Conservation (phyloP, 1,284 basidiomycete species). For the Volvariella surrecta region DNA sequence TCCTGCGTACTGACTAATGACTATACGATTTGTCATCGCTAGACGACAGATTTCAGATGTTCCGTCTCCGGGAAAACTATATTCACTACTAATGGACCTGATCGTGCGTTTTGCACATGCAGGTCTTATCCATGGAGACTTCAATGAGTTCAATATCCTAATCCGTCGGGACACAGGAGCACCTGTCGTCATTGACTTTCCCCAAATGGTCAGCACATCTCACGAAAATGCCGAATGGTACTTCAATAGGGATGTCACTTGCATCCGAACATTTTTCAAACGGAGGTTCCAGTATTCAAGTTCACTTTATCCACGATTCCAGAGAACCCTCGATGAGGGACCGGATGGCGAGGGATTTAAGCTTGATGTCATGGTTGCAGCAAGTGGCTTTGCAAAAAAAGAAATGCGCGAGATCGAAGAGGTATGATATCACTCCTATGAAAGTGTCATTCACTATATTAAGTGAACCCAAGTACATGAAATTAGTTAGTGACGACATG, state of each 20-base stretch:
- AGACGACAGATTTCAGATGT: slow-evolving; percentile 87
- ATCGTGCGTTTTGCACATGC: slow-evolving; percentile 91
- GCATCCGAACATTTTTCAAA: slow-evolving; percentile 90
- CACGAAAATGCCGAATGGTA: slow-evolving; percentile 98
- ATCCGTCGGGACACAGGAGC: slow-evolving; percentile 77
- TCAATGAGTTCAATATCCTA: slow-evolving; percentile 99
- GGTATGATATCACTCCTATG: slow-evolving; percentile 35
- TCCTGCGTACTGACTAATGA: slow-evolving; percentile 5
- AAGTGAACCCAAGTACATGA: slow-evolving; percentile 36
- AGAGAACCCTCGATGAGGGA: slow-evolving; percentile 43
- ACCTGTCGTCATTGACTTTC: slow-evolving; percentile 96
- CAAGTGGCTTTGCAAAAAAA: slow-evolving; percentile 83
- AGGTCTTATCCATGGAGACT: slow-evolving; percentile 97
- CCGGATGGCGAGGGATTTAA: slow-evolving; percentile 47
- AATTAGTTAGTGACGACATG: slow-evolving; percentile 16
- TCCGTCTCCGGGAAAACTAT: slow-evolving; percentile 81
- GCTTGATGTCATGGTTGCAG: slow-evolving; percentile 85
- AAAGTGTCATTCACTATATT: too few relatives aligned
- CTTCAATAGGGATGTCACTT: slow-evolving; percentile 97
- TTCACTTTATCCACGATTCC: slow-evolving; percentile 79
- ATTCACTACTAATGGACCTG: slow-evolving; percentile 90
- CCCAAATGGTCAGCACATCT: slow-evolving; percentile 98
- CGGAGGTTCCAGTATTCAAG: slow-evolving; percentile 93
- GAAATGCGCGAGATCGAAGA: slow-evolving; percentile 80
- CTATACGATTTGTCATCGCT: slow-evolving; percentile 7